Evolutionary conservation across 768 basidiomycete genomes (phyloP), one percentile per base, ranked within the genome.

Genomic region (Lactarius trivialis): DNA sequence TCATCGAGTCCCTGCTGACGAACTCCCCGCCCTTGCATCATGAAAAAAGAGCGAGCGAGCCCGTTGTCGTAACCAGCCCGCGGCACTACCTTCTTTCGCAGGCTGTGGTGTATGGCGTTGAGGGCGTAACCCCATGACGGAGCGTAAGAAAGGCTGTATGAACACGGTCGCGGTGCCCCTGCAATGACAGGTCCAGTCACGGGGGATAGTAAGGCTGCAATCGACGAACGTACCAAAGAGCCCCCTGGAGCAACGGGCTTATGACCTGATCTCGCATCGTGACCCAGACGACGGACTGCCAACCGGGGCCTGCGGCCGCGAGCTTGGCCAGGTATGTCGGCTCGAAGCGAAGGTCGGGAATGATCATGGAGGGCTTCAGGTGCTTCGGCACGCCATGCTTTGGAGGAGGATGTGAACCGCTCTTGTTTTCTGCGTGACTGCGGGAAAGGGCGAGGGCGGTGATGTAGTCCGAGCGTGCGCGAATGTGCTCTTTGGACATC

Each of bases 331-430:
- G 63, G 71, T 88, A 91, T 55, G 82, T 84, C 60, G 82, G 79
- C 69, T 91, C 89, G 75, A 89, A 89, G 30, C 89, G 86, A 39
- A 90, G 74, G 70, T 91, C 89, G 30, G 88, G 88, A 56, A 90
- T 84, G 57, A 90, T 84, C 48, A 74, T 70, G 28, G 83, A 53
- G 19, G 63, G 53, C 26, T 36, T 39, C 24, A 49, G 45, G n/a
- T 36, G 62, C 45, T 26, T 54, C 12, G 52, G 56, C 26, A 15
- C 36, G 15, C 55, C 55, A 51, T 32, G 45, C 2, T 26, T 49
- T 49, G 43, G 50, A 39, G 12, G 55, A 45, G 36, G 30, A 33
- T 15, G 21, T 3, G 34, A 4, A 37, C 19, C 55, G 9, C 21
- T 59, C 12, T 33, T 53, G 24, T 24, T 19, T 34, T 56, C 54